Conservation (phyloP, 2,329 filamentous ascomycete species). For the Cladosporium sphaerospermum region DNA sequence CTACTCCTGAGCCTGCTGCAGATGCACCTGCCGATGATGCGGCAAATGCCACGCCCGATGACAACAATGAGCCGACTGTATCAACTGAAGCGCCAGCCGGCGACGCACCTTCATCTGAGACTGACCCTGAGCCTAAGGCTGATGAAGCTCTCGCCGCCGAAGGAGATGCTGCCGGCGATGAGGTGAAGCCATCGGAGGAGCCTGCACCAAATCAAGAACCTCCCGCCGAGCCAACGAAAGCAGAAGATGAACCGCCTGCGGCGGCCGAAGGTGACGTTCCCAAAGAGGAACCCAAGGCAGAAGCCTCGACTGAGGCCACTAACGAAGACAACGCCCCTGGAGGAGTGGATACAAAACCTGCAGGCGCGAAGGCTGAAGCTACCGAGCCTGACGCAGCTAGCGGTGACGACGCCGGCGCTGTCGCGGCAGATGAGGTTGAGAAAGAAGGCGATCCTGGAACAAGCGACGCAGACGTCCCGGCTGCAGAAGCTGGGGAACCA, state of each 20-base stretch:
- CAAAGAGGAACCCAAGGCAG: background rate
- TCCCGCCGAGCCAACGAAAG: background rate
- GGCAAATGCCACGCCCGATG: too few species aligned
- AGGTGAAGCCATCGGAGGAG: background rate
- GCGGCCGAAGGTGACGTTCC: background rate
- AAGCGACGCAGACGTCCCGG: background rate
- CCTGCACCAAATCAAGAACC: background rate
- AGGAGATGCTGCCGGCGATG: background rate
- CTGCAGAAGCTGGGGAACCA: background rate
- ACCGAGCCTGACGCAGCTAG: background rate
- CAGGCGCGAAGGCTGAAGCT: background rate
- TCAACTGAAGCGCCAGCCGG: background rate
- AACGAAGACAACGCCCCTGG: background rate
- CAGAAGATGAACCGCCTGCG: background rate
- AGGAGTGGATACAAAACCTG: background rate
- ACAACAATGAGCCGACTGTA: background rate
- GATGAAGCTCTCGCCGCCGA: background rate
- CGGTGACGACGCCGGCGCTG: background rate
- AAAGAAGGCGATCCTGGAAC: background rate
- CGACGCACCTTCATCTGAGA: background rate
- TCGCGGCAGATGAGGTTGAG: background rate
- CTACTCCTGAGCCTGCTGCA: too few species aligned
- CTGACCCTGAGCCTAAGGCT: background rate
- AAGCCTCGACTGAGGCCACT: background rate
- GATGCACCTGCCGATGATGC: too few species aligned